A percentile compares a stretch with the other conserved stretches of the same genome.
Evolutionary conservation across 768 basidiomycete genomes (phyloP).

Genomic region (Russula dissimulans): DNA sequence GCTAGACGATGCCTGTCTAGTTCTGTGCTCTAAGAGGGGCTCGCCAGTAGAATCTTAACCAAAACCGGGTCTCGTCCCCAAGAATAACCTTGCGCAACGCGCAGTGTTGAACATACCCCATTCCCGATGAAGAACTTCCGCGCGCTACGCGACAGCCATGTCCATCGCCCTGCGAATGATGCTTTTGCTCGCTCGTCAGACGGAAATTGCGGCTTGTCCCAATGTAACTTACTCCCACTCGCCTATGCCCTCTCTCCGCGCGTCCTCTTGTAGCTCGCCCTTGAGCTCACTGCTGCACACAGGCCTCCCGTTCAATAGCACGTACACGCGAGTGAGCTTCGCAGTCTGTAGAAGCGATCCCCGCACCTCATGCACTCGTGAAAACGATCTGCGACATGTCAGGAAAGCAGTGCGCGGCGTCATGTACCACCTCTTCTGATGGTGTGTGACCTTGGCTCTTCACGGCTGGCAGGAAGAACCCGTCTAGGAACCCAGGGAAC

Average conservation of each 20-base stretch:
- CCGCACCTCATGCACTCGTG: slow-evolving; percentile 29
- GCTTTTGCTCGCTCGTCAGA: slow-evolving; percentile 34
- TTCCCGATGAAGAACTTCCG: slow-evolving; percentile 45
- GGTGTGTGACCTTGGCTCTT: no score
- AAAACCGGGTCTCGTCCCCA: slow-evolving; percentile 9
- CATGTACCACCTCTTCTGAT: slow-evolving; percentile 22
- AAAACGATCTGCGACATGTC: slow-evolving; percentile 32
- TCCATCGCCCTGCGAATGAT: slow-evolving; percentile 38
- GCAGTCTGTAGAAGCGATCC: slow-evolving; percentile 16
- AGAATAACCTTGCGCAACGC: slow-evolving; percentile 1
- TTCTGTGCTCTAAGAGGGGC: no score
- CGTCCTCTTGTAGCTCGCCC: slow-evolving; percentile 23
- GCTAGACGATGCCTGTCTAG: no score
- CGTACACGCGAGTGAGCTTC: slow-evolving; percentile 32
- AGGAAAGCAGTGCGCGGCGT: slow-evolving; percentile 36
- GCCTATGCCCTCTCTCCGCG: slow-evolving; percentile 6
- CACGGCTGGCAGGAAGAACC: slow-evolving; percentile 20
- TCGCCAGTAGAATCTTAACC: not conserved
- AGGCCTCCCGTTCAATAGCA: slow-evolving; percentile 38
- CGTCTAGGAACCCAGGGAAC: slow-evolving; percentile 34
- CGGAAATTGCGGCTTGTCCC: slow-evolving; percentile 33
- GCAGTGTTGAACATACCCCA: slow-evolving; percentile 32
- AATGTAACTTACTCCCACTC: slow-evolving; percentile 34
- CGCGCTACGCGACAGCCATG: slow-evolving; percentile 39
- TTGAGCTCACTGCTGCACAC: slow-evolving; percentile 35